Evolutionary conservation across 2,329 filamentous ascomycete genomes (phyloP).

Genomic region (Cryphonectria carpinicola): DNA sequence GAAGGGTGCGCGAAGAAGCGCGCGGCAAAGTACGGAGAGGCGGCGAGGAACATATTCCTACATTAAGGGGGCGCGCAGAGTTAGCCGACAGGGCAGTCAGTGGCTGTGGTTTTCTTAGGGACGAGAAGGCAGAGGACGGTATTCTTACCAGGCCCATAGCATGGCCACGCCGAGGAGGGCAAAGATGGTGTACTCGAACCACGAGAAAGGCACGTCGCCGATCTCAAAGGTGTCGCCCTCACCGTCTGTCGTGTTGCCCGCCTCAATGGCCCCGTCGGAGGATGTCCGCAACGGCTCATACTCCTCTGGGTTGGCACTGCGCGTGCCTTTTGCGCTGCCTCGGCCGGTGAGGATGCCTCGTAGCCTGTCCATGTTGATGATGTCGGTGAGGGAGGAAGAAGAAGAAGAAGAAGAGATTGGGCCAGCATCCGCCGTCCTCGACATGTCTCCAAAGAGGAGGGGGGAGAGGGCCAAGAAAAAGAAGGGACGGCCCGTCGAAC

Average conservation of each 20-base stretch:
- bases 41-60: conserved; percentile 98
- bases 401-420: neutral
- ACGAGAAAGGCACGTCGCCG: conserved; percentile 69
- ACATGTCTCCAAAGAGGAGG: neutral
- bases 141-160: conserved; percentile 90
- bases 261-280: conserved; percentile 31
- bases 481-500: neutral
- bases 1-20: conserved; percentile 74
- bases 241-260: conserved; percentile 30
- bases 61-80: neutral
- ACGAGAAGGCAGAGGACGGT: neutral
- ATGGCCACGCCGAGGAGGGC: conserved; percentile 85
- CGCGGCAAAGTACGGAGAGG: conserved; percentile 87
- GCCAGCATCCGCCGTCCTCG: neutral
- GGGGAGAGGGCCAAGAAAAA: neutral
- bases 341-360: conserved; percentile 23
- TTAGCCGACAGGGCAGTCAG: conserved; percentile 5
- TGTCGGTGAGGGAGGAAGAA: neutral
- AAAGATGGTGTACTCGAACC: conserved; percentile 86
- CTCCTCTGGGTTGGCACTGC: conserved; percentile 25
- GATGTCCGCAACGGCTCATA: conserved; percentile 36
- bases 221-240: conserved; percentile 36
- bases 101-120: conserved; percentile 8
- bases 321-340: conserved; percentile 37
- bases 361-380: conserved; percentile 26